These are phyloP conservation scores for Kluyveromyces nonfermentans DNA, from an alignment of 805 yeast species.

Conservation along the genomic window DNA sequence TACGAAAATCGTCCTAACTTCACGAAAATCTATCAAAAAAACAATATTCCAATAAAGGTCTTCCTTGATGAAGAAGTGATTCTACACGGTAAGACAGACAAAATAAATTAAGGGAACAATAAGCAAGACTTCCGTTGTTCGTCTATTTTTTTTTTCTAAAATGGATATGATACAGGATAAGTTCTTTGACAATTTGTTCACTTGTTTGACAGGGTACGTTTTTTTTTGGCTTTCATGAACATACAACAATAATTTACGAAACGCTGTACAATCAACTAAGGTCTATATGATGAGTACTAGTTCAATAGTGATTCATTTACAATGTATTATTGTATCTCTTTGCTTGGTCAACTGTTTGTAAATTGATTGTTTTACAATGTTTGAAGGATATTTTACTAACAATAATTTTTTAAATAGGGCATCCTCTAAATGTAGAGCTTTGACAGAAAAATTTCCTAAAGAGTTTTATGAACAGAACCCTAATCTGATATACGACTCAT, in stretches of 20 bases:
- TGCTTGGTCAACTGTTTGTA: not conserved
- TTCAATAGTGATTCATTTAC: not conserved
- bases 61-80: not conserved
- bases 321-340: not conserved
- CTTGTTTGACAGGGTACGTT: slow-evolving; percentile 19
- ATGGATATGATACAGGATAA: slow-evolving; percentile 4
- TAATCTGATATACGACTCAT: slow-evolving; percentile 35
- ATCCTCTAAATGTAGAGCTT: slow-evolving; percentile 24
- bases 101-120: not conserved
- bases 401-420: slow-evolving; percentile 10
- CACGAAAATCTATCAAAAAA: not conserved
- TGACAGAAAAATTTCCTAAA: slow-evolving; percentile 35
- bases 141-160: not conserved
- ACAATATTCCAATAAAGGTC: not conserved
- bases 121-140: not conserved
- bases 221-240: not conserved
- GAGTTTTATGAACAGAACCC: slow-evolving; percentile 40
- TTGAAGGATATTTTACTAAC: slow-evolving; percentile 8
- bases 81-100: too few species aligned
- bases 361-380: not conserved
- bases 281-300: not conserved
- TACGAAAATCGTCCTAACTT: not conserved
- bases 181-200: slow-evolving; percentile 12
- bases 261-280: too few species aligned
- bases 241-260: not conserved